Evolutionary conservation across 2,329 filamentous ascomycete genomes (phyloP).

Genomic region (Nemania sp.): DNA sequence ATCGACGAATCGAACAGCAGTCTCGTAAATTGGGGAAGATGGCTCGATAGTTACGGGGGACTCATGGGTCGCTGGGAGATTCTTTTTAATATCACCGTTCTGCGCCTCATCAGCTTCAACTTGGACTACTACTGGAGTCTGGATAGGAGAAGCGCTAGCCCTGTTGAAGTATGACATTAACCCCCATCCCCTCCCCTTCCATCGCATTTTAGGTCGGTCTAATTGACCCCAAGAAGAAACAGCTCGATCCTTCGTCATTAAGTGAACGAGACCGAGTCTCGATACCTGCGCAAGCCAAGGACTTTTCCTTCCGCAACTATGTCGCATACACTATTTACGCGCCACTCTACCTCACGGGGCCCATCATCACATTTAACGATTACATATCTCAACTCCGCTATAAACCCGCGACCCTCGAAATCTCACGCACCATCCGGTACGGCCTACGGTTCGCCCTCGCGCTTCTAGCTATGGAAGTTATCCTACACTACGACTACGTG

Average conservation of each 20-base stretch:
- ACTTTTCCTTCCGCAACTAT: constrained; percentile 88
- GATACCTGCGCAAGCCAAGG: constrained; percentile 75
- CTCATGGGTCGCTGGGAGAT: constrained; percentile 94
- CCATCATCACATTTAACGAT: constrained; percentile 98
- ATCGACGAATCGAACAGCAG: constrained; percentile 56
- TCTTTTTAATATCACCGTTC: constrained; percentile 95
- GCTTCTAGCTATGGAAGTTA: constrained; percentile 88
- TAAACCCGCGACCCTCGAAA: constrained; percentile 76
- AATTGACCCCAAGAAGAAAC: constrained; percentile 92
- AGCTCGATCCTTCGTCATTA: constrained; percentile 86
- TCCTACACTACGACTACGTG: constrained; percentile 92
- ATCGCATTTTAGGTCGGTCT: constrained; percentile 56
- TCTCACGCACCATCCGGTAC: constrained; percentile 80
- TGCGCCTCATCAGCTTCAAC: constrained; percentile 96
- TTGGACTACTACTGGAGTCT: constrained; percentile 96
- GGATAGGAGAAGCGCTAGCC: constrained; percentile 70
- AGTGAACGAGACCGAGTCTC: constrained; percentile 89
- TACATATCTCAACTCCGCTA: constrained; percentile 90
- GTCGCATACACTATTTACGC: constrained; percentile 91
- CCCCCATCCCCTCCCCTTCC: not conserved
- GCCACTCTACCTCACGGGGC: constrained; percentile 90
- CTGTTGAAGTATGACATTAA: constrained; percentile 79
- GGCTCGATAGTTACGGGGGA: constrained; percentile 83
- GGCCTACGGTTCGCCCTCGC: constrained; percentile 83
- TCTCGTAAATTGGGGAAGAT: constrained; percentile 72